Percentiles rank a stretch among this genome's conserved stretches.
Evolutionary conservation across 331 rosid species (phyloP).

Genomic region (Prunus yedoensis): DNA sequence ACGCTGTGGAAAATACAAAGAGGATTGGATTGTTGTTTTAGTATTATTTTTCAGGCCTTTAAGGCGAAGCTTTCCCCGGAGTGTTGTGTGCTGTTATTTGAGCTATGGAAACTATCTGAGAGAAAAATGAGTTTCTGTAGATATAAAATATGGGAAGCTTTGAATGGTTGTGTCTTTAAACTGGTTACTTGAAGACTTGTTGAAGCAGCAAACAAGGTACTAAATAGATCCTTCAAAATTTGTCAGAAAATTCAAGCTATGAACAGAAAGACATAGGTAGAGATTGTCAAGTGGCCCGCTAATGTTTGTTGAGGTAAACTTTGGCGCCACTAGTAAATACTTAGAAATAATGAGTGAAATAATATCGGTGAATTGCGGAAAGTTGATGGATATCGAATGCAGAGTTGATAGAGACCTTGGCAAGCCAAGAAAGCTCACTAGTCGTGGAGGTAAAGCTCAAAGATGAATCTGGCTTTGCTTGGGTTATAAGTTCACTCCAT

Average conservation of each 20-base stretch:
- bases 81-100: neutral
- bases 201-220: neutral
- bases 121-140: neutral
- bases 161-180: neutral
- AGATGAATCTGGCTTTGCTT: neutral
- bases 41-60: neutral
- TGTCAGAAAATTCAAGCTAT: neutral
- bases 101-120: neutral
- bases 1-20: neutral
- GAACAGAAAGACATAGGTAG: neutral
- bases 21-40: neutral
- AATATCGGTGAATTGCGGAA: neutral
- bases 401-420: neutral
- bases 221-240: neutral
- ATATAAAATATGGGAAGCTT: neutral
- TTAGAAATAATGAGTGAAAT: neutral
- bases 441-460: neutral
- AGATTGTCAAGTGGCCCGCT: neutral
- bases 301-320: neutral
- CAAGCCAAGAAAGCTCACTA: neutral
- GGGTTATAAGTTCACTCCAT: neutral
- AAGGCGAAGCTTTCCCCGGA: no score
- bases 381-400: neutral
- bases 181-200: neutral
- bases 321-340: neutral